Base-by-base conservation (phyloP, 2,329 filamentous ascomycete genomes). In the Tolypocladium pustulatum region DNA sequence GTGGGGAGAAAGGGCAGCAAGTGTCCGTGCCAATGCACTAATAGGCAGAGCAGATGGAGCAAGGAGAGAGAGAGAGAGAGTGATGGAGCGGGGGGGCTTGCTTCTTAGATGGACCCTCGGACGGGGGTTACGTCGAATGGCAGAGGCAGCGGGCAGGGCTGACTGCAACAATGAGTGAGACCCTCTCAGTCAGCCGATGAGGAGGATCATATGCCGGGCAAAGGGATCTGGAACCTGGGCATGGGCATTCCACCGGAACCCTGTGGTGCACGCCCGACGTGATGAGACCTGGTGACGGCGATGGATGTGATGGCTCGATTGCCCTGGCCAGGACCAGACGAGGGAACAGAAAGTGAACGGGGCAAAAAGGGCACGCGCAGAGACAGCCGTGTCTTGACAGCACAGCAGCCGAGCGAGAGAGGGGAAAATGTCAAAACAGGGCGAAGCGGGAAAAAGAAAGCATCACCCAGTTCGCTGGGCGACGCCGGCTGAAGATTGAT, bases 371-470 rank as follows among this genome's bases (percentile, higher is more conserved):
- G 54, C 46, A 51, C 25, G 8, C 15, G 46, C 46, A 55, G 36
- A 55, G n/a, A 37, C 54, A 55, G 54, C 22, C 54, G 25, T 55
- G 54, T 55, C 54, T 55, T 32, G 54, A 37, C 36, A 55, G 54
- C 53, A 13, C 53, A 54, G 53, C 37, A 54, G 53, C 53, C 53
- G 22, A 54, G 53, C 17, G 15, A 20, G 41, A 34, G 32, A 34
- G 32, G 9, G 32, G 9, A 34, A 34, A 37, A 40, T 40, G 15
- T 25, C 54, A 38, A 55, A 40, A 55, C 54, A 41, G 54, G 37
- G 20, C 30, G 38, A 51, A 2, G 27, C 17, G 17, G 30, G 49
- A 52, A 52, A 52, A 52, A 52, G 49, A 52, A 52, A 52, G 49
- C 49, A 22, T 13, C 27, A 1, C 27, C 46, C 46, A 49, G 25